A percentile compares a stretch with the other conserved stretches of the same genome.
phyloP scores from a whole-genome alignment of 2,329 filamentous ascomycete species.

The Elsinoe fawcettii region DNA sequence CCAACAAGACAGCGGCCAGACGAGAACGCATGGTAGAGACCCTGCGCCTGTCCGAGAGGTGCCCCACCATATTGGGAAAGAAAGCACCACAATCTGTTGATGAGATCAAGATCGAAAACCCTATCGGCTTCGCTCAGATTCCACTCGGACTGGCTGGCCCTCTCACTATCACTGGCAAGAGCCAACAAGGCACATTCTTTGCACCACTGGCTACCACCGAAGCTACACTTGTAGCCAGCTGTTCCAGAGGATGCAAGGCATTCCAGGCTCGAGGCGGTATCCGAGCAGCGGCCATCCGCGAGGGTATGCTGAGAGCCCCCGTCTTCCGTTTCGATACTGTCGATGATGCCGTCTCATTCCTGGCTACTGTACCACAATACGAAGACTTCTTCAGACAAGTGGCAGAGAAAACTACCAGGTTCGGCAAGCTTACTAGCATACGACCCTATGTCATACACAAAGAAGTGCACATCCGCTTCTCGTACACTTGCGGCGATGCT shows the following conservation, averaged over 20 bases:
- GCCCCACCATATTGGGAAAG: background rate
- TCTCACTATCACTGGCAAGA: conserved; percentile 18
- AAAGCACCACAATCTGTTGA: background rate
- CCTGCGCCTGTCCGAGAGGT: background rate
- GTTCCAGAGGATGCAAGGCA: conserved; percentile 27
- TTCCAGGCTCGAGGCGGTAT: conserved; percentile 22
- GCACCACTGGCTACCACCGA: conserved; percentile 28
- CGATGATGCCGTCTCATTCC: background rate
- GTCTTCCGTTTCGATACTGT: conserved; percentile 10
- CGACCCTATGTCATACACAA: conserved; percentile 2
- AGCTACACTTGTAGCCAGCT: conserved; percentile 26
- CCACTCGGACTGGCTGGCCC: conserved; percentile 24
- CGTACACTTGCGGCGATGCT: conserved; percentile 24
- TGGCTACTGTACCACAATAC: background rate
- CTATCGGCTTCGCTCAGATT: conserved; percentile 21
- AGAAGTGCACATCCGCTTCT: conserved; percentile 10
- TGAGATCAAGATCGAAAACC: conserved; percentile 20
- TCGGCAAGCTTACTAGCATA: conserved; percentile 2
- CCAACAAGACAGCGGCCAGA: background rate
- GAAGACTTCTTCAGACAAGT: background rate
- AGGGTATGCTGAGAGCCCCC: conserved; percentile 3
- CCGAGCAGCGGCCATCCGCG: conserved; percentile 20
- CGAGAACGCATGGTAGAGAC: background rate
- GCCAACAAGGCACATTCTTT: conserved; percentile 19
- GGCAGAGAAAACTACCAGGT: conserved; percentile 7